Percentiles rank a stretch among this genome's conserved stretches.
Conservation (phyloP, 305 asterid genomes). For the Fraxinus albicans region DNA sequence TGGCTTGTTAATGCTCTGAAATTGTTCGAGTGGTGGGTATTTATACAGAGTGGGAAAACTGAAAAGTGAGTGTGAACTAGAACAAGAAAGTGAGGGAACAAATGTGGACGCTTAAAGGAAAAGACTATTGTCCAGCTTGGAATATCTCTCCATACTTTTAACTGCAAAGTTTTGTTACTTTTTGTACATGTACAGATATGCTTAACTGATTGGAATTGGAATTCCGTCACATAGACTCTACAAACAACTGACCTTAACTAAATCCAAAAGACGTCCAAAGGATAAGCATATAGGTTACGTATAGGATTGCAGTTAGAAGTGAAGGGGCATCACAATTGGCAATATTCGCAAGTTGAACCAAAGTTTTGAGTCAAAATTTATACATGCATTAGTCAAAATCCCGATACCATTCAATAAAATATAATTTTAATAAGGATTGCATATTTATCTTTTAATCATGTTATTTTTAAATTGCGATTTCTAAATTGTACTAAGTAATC, state of each 20-base stretch:
- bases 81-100: not conserved
- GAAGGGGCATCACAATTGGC: not conserved
- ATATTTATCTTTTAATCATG: not conserved
- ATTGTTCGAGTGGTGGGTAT: not conserved
- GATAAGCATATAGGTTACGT: not conserved
- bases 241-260: not conserved
- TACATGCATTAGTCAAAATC: not conserved
- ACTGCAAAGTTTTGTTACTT: not conserved
- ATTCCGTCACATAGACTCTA: not conserved
- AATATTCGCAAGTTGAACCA: not conserved
- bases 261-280: not conserved
- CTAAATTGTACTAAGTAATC: not conserved
- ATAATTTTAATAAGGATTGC: too few species aligned
- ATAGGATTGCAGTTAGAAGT: slow-evolving; percentile 9
- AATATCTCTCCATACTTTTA: not conserved
- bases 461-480: not conserved
- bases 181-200: not conserved
- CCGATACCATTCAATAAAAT: not conserved
- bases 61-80: not conserved
- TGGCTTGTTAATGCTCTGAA: not conserved
- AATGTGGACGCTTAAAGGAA: not conserved
- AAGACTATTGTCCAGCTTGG: not conserved
- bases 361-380: not conserved
- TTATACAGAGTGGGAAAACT: not conserved
- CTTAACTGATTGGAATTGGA: not conserved